These are phyloP conservation scores for Atalantia buxifolia DNA, from an alignment of 345 rosid species.

Conservation along the genomic window DNA sequence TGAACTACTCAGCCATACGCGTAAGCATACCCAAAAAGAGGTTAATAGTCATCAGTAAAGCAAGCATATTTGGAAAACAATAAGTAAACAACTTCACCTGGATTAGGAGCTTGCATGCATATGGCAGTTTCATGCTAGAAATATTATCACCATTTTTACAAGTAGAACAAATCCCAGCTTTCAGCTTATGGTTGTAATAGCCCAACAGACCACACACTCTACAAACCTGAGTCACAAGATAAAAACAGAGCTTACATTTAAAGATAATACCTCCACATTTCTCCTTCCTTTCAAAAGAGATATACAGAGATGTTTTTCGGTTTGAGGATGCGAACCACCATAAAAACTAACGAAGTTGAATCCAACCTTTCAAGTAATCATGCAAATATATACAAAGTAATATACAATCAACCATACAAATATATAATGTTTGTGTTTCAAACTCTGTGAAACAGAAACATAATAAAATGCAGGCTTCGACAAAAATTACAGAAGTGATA, in stretches of 20 bases:
- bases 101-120: conserved; percentile 91
- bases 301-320: neutral
- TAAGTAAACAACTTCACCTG: conserved; percentile 44
- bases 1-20: neutral
- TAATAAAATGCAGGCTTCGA: no score
- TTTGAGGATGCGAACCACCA: neutral
- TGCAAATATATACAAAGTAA: no score
- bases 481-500: neutral
- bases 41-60: neutral
- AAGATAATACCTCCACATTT: neutral
- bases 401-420: neutral
- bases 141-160: conserved; percentile 81
- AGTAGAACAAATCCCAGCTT: conserved; percentile 65
- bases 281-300: neutral
- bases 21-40: neutral
- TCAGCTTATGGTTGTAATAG: conserved; percentile 77
- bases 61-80: neutral
- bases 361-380: neutral
- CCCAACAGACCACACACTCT: conserved; percentile 85
- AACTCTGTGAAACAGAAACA: neutral
- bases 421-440: neutral
- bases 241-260: neutral
- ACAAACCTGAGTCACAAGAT: conserved; percentile 58
- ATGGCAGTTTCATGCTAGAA: conserved; percentile 82
- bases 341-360: neutral